Percentiles rank a stretch among this genome's conserved stretches.
Conservation (phyloP, 257 asterid species). For the Forsythia suspensa region DNA sequence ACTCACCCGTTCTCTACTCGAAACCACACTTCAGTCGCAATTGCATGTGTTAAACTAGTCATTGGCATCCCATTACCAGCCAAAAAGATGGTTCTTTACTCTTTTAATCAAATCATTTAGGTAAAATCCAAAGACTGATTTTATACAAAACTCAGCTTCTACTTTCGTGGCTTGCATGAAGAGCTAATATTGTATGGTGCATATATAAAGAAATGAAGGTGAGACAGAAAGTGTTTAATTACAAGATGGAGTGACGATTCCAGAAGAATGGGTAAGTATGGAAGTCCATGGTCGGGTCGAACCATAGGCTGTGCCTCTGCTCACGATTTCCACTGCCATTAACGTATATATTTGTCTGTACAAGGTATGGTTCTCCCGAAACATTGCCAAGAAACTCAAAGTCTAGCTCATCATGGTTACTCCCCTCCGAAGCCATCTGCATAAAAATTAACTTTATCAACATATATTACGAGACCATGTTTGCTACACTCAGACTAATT, state of each 20-base stretch:
- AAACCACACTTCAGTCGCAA: too few species aligned
- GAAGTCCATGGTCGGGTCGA: conserved; percentile 54
- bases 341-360: conserved; percentile 55
- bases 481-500: not conserved
- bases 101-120: too few species aligned
- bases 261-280: conserved; percentile 62
- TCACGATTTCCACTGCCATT: conserved; percentile 60
- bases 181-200: not conserved
- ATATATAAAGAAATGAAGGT: not conserved
- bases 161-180: not conserved
- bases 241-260: conserved; percentile 55
- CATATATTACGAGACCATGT: not conserved
- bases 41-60: too few species aligned
- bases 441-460: conserved; percentile 3
- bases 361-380: conserved; percentile 57
- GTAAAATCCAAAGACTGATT: too few species aligned
- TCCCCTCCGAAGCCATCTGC: conserved; percentile 58
- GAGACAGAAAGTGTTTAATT: not conserved
- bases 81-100: too few species aligned
- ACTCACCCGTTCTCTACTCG: too few species aligned
- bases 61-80: too few species aligned
- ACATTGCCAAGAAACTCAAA: conserved; percentile 65
- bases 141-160: not conserved
- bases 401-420: conserved; percentile 61
- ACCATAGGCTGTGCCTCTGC: conserved; percentile 61